These are phyloP conservation scores for Beauveria sp. DNA, from an alignment of 2,329 filamentous ascomycete species.

Conservation along the genomic window DNA sequence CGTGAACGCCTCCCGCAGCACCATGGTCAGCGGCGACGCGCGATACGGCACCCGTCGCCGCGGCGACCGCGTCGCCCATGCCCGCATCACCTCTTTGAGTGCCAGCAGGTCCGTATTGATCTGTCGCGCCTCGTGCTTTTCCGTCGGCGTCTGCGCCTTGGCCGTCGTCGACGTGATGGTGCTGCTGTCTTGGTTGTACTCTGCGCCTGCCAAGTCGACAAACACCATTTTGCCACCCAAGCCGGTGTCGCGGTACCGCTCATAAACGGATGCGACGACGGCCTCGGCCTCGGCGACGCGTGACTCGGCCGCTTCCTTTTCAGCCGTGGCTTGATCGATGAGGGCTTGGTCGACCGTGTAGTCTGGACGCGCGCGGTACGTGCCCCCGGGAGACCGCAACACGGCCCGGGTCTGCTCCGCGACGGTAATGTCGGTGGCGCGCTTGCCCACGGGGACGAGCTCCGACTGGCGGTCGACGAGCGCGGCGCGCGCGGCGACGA, in stretches of 20 bases:
- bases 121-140: slow-evolving; percentile 32
- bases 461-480: slow-evolving; percentile 35
- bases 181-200: slow-evolving; percentile 29
- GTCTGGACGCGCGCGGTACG: slow-evolving; percentile 27
- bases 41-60: slow-evolving; percentile 31
- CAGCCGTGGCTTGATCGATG: slow-evolving; percentile 31
- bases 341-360: slow-evolving; percentile 30
- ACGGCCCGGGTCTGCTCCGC: slow-evolving; percentile 18
- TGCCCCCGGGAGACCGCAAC: slow-evolving; percentile 24
- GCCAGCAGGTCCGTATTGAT: slow-evolving; percentile 38
- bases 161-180: slow-evolving; percentile 11
- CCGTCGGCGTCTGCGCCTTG: slow-evolving; percentile 27
- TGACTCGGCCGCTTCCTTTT: slow-evolving; percentile 28
- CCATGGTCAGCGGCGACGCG: slow-evolving; percentile 35
- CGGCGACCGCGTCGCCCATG: slow-evolving; percentile 21
- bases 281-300: slow-evolving; percentile 28
- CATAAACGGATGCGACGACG: slow-evolving; percentile 20
- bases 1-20: slow-evolving; percentile 31
- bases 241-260: slow-evolving; percentile 11
- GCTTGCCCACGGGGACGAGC: slow-evolving; percentile 30
- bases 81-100: slow-evolving; percentile 39
- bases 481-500: slow-evolving; percentile 29
- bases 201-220: slow-evolving; percentile 37
- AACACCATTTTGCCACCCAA: slow-evolving; percentile 36
- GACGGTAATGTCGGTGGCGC: slow-evolving; percentile 15